A percentile compares a stretch with the other conserved stretches of the same genome.
phyloP scores from a whole-genome alignment of 805 yeast species.

The Maudiozyma pseudohumilis region DNA sequence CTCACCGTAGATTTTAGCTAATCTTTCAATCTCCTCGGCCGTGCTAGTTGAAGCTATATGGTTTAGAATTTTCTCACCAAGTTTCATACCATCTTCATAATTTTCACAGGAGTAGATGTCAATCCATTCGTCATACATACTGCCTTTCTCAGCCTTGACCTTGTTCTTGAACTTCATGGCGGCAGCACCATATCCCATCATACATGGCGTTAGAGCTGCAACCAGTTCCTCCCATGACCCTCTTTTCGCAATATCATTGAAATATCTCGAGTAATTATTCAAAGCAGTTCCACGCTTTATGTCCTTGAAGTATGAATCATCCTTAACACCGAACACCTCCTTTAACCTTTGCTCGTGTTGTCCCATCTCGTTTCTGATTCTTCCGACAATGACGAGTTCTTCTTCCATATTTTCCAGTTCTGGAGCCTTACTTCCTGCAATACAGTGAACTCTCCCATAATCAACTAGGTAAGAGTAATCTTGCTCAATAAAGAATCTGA shows the following conservation, averaged over 20 bases:
- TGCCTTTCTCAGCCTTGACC: slow-evolving; percentile 16
- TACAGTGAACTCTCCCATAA: slow-evolving; percentile 55
- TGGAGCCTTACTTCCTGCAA: slow-evolving; percentile 55
- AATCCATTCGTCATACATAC: slow-evolving; percentile 44
- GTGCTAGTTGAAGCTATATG: slow-evolving; percentile 32
- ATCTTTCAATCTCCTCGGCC: slow-evolving; percentile 36
- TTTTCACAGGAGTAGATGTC: slow-evolving; percentile 36
- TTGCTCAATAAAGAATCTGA: slow-evolving; percentile 42
- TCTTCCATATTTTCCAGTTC: slow-evolving; percentile 39
- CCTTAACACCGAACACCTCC: slow-evolving; percentile 27
- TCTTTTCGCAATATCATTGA: slow-evolving; percentile 41
- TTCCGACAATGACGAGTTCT: slow-evolving; percentile 41
- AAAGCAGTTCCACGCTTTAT: slow-evolving; percentile 48
- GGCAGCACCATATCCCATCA: slow-evolving; percentile 61
- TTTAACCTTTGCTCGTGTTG: slow-evolving; percentile 46
- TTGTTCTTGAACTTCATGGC: slow-evolving; percentile 30
- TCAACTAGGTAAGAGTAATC: slow-evolving; percentile 60
- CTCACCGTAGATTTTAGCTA: slow-evolving; percentile 47
- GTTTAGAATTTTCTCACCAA: slow-evolving; percentile 43
- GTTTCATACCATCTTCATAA: slow-evolving; percentile 45
- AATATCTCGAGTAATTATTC: slow-evolving; percentile 48
- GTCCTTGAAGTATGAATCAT: slow-evolving; percentile 36
- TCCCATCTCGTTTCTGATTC: slow-evolving; percentile 44
- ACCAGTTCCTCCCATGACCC: slow-evolving; percentile 56
- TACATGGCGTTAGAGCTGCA: slow-evolving; percentile 64